Evolutionary conservation across 1,284 basidiomycete genomes (phyloP).

Genomic region (Coniferiporia sulphurascens): DNA sequence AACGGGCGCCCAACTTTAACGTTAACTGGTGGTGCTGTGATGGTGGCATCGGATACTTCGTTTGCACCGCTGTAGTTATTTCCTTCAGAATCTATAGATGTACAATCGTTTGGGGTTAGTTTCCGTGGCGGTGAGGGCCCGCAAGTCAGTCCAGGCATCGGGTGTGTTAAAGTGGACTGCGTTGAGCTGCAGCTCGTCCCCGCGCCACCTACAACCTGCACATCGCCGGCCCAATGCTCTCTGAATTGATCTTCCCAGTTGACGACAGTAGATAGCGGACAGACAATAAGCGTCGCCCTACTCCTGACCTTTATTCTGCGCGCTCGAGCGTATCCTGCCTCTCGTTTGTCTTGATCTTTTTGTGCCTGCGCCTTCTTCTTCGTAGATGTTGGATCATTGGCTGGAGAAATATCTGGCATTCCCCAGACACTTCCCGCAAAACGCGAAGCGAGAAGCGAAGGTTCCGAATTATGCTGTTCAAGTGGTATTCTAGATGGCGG

Average conservation of each 20-base stretch:
- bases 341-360: slow-evolving; percentile 60
- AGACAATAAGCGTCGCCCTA: slow-evolving; percentile 93
- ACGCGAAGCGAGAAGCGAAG: slow-evolving; percentile 50
- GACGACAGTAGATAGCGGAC: slow-evolving; percentile 92
- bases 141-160: background rate
- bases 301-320: slow-evolving; percentile 76
- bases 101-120: background rate
- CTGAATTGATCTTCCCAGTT: slow-evolving; percentile 99
- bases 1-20: slow-evolving; percentile 39
- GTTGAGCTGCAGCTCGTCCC: slow-evolving; percentile 33
- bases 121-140: background rate
- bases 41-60: background rate
- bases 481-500: slow-evolving; percentile 36
- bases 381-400: slow-evolving; percentile 28
- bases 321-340: slow-evolving; percentile 62
- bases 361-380: slow-evolving; percentile 62
- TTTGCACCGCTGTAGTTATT: background rate
- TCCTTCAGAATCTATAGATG: background rate
- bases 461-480: slow-evolving; percentile 33
- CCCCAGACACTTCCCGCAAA: slow-evolving; percentile 80
- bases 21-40: slow-evolving; percentile 19
- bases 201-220: slow-evolving; percentile 75
- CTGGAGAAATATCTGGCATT: slow-evolving; percentile 54
- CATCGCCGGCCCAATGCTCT: slow-evolving; percentile 89
- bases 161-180: slow-evolving; percentile 17